phyloP scores from a whole-genome alignment of 371 early-diverging fungal species.

The Saksenaea vasiformis region DNA sequence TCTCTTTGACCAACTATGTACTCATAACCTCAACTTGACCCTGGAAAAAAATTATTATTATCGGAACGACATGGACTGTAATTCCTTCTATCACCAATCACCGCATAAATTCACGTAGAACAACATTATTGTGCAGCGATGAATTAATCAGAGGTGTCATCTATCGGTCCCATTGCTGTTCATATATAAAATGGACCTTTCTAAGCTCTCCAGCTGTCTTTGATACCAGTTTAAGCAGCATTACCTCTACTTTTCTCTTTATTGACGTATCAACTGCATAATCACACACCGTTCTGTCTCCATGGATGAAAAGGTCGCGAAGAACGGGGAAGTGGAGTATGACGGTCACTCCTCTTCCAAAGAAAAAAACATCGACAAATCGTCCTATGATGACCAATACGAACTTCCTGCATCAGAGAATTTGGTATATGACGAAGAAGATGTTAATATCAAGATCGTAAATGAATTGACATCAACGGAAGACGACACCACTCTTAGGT shows the following conservation, averaged over 20 bases:
- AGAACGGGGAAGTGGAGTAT: background rate
- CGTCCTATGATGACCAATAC: background rate
- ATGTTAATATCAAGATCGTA: slow-evolving; percentile 22
- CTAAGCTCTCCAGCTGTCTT: background rate
- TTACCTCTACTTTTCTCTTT: background rate
- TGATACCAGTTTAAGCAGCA: background rate
- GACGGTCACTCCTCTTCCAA: background rate
- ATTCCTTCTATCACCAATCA: too few species aligned
- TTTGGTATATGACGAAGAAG: slow-evolving; percentile 4
- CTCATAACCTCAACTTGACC: too few species aligned
- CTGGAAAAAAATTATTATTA: too few species aligned
- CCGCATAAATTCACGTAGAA: too few species aligned
- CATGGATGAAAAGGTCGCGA: background rate
- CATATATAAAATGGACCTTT: background rate
- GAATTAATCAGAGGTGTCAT: background rate
- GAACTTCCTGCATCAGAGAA: background rate
- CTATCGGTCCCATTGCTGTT: background rate
- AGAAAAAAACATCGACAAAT: background rate
- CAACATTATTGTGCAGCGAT: background rate
- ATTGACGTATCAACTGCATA: background rate
- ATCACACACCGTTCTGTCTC: background rate
- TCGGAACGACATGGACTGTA: too few species aligned
- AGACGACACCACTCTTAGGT: slow-evolving; percentile 33
- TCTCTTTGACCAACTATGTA: too few species aligned
- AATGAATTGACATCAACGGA: slow-evolving; percentile 37